Base-by-base conservation (phyloP, 805 yeast species). In the Yarrowia bubula region DNA sequence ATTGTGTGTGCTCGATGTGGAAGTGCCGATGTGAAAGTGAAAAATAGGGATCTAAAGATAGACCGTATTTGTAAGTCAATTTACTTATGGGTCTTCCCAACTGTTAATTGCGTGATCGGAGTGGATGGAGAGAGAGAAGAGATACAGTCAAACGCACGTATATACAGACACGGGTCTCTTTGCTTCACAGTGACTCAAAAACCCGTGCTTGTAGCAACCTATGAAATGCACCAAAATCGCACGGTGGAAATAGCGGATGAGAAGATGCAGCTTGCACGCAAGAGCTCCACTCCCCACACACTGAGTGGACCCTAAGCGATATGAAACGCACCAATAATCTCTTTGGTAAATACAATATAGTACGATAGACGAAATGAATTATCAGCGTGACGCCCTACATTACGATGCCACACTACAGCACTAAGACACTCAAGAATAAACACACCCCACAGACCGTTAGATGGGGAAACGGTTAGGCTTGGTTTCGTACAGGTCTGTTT, bases 61-160 rank as follows among this genome's bases (percentile, higher is more conserved):
- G 28, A 14, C n/a, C 10, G 31, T 46, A 28, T 13, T 31, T 28
- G n/a, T 4, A 46, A 28, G 37, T 15, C 28, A 32, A 15, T 47
- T 33, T 47, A 47, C 39, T 18, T 48, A 35, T 8, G 39, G 39
- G 28, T 32, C 13, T 32, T 32, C 55, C 55, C 55, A 48, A 48
- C 53, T 33, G 51, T 37, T 31, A 44, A 47, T 48, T 48, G 55
- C 55, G 41, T 33, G 32, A 48, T 48, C 28, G n/a, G 41, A 38
- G n/a, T 9, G 18, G 17, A 1, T n/a, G 42, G 14, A 38, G 42
- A 14, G 41, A 38, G 8, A 15, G 46, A 18, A 22, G 28, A 22
- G 28, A 22, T 22, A 22, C 28, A 22, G 5, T 22, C 28, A 22
- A 22, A 22, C 28, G 5, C 5, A 22, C 28, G 5, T 22, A 22